Base-by-base conservation (phyloP, 1,284 basidiomycete species). In the Puccinia horiana region DNA sequence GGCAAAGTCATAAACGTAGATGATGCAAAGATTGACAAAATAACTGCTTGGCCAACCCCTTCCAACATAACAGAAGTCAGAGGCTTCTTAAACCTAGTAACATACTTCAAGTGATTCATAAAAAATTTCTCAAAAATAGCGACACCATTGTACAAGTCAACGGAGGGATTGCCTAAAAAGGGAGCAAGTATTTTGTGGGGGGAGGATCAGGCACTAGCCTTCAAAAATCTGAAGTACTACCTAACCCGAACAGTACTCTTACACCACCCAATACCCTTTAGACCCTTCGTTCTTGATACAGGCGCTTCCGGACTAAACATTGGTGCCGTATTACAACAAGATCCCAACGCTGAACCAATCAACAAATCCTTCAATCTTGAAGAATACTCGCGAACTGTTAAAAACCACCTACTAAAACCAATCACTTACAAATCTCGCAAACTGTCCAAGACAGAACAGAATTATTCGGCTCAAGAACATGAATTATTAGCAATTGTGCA, bases 361-460 rank as follows among this genome's bases (percentile, higher is more conserved):
- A 16, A 47, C 16, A 47, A 47, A 47, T 47, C 44, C 8, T 47
- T 47, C 44, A 47, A 16, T 16, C 44, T 47, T 16, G 44, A 47
- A 16, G 44, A 47, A 47, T 47, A 47, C 44, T 8, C 44, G 44
- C 8, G 16, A 47, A 47, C 44, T 47, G 44, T 47, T 16, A 47
- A 8, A 16, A 47, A 47, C 44, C 44, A 47, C 44, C 8, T 16
- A 8, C 44, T 61, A 8, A 61, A 75, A 83, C 26, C 85, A 85
- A 63, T 63, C 2, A 40, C 75, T 2, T 76, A 42, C 23, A 56
- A 76, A 76, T 76, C 75, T 4, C 35, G 75, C 9, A 76, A 76
- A 47, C 26, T 76, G 12, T 76, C 75, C 9, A 63, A 40, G 26
- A 76, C 75, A 20, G 44, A 32, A 58, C 56, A 58, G 26, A 58